Conservation (phyloP, 1,284 basidiomycete species). For the Earliella scabrosa region DNA sequence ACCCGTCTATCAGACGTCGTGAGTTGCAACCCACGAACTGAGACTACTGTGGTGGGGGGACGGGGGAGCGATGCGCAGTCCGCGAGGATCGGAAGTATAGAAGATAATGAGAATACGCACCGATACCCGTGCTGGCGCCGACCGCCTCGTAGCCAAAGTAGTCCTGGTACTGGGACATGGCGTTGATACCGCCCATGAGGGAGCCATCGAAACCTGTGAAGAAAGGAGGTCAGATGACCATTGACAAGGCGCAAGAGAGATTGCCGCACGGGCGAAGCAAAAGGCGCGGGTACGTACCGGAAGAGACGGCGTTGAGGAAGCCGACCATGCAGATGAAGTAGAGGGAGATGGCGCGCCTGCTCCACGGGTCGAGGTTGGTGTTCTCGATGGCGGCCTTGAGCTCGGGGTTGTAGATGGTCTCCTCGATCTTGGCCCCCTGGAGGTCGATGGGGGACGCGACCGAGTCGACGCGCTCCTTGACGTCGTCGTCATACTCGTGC, state of each 20-base stretch:
- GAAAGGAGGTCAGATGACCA: neutral
- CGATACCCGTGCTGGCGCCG: constrained; percentile 11
- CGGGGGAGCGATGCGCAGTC: too few species aligned
- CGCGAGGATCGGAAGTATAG: too few species aligned
- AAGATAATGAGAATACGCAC: constrained; percentile 1
- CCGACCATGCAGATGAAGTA: constrained; percentile 19
- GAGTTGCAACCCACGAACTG: too few species aligned
- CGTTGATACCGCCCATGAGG: constrained; percentile 17
- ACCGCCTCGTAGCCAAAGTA: constrained; percentile 8
- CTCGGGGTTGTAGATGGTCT: constrained; percentile 12
- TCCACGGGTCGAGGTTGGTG: constrained; percentile 11
- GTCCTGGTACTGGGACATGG: constrained; percentile 13
- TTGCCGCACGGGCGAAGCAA: neutral
- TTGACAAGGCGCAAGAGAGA: neutral
- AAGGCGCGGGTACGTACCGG: neutral
- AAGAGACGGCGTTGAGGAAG: constrained; percentile 12
- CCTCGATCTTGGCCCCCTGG: constrained; percentile 7
- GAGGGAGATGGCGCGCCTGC: constrained; percentile 9
- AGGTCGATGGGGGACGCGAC: neutral
- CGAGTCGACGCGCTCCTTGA: constrained; percentile 1
- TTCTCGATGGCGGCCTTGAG: constrained; percentile 16
- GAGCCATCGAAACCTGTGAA: constrained; percentile 13
- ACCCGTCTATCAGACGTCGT: too few species aligned
- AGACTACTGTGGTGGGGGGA: too few species aligned
- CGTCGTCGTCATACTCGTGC: neutral